Evolutionary conservation across 106 monocot genomes (phyloP).

Genomic region (Dactylorhiza incarnata): DNA sequence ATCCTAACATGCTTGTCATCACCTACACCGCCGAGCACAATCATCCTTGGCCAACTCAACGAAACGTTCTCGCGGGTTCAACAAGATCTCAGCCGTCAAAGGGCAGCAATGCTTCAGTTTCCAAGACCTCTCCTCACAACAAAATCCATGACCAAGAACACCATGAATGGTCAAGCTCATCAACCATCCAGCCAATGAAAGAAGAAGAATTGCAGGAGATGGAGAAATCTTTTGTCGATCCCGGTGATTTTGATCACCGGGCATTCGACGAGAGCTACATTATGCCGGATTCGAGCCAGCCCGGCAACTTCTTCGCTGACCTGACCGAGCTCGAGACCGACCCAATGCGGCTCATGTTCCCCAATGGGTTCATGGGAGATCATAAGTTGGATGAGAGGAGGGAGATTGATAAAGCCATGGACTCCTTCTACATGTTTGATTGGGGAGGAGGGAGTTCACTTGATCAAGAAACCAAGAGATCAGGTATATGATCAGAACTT

Average conservation of each 20-base stretch:
- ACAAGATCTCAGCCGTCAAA: conserved; percentile 16
- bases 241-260: neutral
- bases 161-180: neutral
- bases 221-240: neutral
- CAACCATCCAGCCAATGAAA: neutral
- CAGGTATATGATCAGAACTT: conserved; percentile 21
- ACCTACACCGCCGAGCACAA: conserved; percentile 98
- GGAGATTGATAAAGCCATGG: conserved; percentile 7
- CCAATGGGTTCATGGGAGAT: conserved; percentile 15
- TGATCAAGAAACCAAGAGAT: conserved; percentile 17
- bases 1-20: conserved; percentile 94
- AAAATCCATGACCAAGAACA: neutral
- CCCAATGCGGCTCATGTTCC: neutral
- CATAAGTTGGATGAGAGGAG: neutral
- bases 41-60: conserved; percentile 94
- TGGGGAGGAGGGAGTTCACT: neutral
- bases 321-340: conserved; percentile 13
- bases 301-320: conserved; percentile 18
- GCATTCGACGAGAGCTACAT: neutral
- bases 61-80: conserved; percentile 51
- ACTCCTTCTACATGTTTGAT: conserved; percentile 51
- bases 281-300: conserved; percentile 8
- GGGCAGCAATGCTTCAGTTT: conserved; percentile 9
- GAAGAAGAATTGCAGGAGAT: conserved; percentile 9
- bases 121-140: neutral